Percentiles rank a stretch among this genome's conserved stretches.
phyloP scores from a whole-genome alignment of 805 yeast genomes.

The Wickerhamiella sorbophila region DNA sequence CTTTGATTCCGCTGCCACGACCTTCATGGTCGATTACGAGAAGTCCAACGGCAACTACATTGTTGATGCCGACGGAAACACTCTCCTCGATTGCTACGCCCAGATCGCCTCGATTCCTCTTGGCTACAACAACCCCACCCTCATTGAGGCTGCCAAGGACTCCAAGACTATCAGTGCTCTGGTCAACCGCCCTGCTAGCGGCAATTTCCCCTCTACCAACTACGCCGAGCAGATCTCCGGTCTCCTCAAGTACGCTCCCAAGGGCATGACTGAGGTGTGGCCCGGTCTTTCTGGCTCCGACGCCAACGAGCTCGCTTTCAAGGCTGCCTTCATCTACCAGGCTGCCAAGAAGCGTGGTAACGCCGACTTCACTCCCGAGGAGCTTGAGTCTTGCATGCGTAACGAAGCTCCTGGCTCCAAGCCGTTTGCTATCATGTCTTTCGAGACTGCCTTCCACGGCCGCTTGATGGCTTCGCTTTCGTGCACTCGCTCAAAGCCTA shows the following conservation, averaged over 20 bases:
- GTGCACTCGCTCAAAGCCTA: conserved; percentile 84
- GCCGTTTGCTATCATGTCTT: conserved; percentile 69
- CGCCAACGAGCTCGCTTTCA: conserved; percentile 79
- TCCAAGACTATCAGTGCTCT: conserved; percentile 59
- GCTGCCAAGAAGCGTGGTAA: conserved; percentile 54
- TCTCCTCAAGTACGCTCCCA: conserved; percentile 61
- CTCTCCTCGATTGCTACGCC: conserved; percentile 58
- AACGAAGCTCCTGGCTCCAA: conserved; percentile 84
- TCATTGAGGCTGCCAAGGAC: conserved; percentile 52
- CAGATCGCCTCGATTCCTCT: conserved; percentile 77
- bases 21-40: conserved; percentile 62
- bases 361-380: conserved; percentile 51
- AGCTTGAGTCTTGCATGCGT: conserved; percentile 58
- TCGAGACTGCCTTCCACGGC: conserved; percentile 87
- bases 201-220: conserved; percentile 64
- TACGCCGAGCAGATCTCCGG: conserved; percentile 37
- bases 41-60: conserved; percentile 70
- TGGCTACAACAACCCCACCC: conserved; percentile 74
- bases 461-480: conserved; percentile 85
- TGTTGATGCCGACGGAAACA: conserved; percentile 68
- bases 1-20: conserved; percentile 58
- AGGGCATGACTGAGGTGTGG: conserved; percentile 64
- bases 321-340: conserved; percentile 76
- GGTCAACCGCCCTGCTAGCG: conserved; percentile 73
- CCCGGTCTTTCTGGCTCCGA: conserved; percentile 74